These are phyloP conservation scores for Cladophialophora bantiana DNA, from an alignment of 2,329 filamentous ascomycete genomes.

Conservation along the genomic window DNA sequence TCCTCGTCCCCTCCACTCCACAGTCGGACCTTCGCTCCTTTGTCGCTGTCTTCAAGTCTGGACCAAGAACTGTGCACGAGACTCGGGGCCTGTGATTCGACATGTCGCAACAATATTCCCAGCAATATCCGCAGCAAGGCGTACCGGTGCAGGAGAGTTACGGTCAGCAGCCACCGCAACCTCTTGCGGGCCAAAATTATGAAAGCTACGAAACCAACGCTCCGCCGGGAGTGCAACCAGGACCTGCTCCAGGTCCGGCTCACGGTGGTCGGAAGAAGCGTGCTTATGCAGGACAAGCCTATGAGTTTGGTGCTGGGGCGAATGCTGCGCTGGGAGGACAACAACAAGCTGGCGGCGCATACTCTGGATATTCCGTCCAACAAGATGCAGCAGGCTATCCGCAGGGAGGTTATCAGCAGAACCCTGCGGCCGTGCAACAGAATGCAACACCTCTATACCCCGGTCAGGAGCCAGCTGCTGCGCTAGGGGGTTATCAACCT, in stretches of 20 bases:
- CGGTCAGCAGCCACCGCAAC: conserved; percentile 46
- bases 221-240: conserved; percentile 45
- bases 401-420: conserved; percentile 51
- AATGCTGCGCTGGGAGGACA: conserved; percentile 70
- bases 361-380: conserved; percentile 67
- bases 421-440: conserved; percentile 43
- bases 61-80: conserved; percentile 1
- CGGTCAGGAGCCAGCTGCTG: conserved; percentile 51
- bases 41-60: background rate
- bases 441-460: conserved; percentile 45
- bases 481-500: conserved; percentile 69
- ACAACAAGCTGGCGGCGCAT: conserved; percentile 63
- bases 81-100: conserved; percentile 27
- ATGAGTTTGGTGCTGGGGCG: conserved; percentile 86
- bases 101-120: conserved; percentile 52
- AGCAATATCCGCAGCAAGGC: conserved; percentile 44
- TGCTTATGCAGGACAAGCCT: conserved; percentile 92
- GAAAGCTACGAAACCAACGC: conserved; percentile 48
- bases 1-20: conserved; percentile 19
- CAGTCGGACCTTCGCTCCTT: conserved; percentile 10
- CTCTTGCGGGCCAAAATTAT: conserved; percentile 47
- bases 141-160: conserved; percentile 54
- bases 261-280: conserved; percentile 74
- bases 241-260: conserved; percentile 41
- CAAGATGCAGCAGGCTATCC: conserved; percentile 56